Evolutionary conservation across 2,329 filamentous ascomycete species (phyloP).

Genomic region (Xylaria sp.): DNA sequence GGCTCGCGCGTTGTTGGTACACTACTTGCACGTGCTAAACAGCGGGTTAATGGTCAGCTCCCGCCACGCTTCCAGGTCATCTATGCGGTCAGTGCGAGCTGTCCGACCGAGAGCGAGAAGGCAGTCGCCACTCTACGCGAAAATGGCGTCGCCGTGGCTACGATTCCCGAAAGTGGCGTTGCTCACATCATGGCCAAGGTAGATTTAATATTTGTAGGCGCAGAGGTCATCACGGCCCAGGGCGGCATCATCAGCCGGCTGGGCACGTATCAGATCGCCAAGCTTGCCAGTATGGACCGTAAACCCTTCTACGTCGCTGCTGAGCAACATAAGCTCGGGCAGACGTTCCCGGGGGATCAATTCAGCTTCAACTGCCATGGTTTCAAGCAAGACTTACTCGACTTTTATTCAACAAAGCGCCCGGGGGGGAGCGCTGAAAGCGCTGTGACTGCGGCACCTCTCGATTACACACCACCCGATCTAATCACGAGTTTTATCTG

Average conservation of each 20-base stretch:
- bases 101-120: conserved; percentile 70
- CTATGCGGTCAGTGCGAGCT: conserved; percentile 73
- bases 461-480: conserved; percentile 44
- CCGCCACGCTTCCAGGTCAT: conserved; percentile 78
- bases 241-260: conserved; percentile 91
- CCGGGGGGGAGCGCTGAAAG: not conserved
- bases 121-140: conserved; percentile 77
- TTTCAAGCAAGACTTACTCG: conserved; percentile 52
- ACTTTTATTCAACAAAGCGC: conserved; percentile 42
- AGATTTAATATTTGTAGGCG: conserved; percentile 73
- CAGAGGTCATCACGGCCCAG: conserved; percentile 92
- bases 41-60: conserved; percentile 67
- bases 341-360: conserved; percentile 85
- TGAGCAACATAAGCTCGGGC: conserved; percentile 96
- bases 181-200: conserved; percentile 83
- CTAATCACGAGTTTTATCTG: conserved; percentile 48
- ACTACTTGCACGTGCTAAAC: conserved; percentile 78
- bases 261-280: conserved; percentile 86
- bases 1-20: conserved; percentile 85
- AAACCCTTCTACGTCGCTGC: conserved; percentile 87
- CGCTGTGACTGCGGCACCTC: conserved; percentile 31
- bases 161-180: conserved; percentile 78
- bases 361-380: conserved; percentile 54
- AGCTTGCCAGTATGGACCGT: conserved; percentile 75
- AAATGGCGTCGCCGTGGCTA: conserved; percentile 83